phyloP scores from a whole-genome alignment of 2,329 filamentous ascomycete genomes.

The Fusarium agapanthi region DNA sequence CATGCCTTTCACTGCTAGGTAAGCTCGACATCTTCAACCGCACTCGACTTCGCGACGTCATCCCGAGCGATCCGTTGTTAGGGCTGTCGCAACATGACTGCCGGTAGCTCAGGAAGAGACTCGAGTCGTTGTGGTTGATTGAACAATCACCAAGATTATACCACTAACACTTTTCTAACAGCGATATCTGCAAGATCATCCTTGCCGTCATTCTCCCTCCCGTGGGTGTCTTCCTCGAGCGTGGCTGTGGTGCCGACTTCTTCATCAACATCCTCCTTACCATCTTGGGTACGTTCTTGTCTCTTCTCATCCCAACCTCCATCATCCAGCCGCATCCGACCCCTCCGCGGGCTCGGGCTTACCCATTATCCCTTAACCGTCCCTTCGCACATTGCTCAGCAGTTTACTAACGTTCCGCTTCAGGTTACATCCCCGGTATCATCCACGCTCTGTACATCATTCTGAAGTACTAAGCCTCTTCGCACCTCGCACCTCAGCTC shows the following conservation, averaged over 20 bases:
- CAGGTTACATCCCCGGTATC: slow-evolving; percentile 77
- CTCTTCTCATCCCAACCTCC: neutral
- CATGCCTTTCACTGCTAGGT: slow-evolving; percentile 70
- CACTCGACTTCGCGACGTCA: slow-evolving; percentile 15
- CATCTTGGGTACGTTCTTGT: slow-evolving; percentile 63
- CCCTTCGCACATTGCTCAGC: neutral
- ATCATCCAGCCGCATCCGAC: slow-evolving; percentile 43
- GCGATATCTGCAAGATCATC: slow-evolving; percentile 74
- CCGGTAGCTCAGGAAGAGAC: neutral
- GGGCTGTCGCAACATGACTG: slow-evolving; percentile 1
- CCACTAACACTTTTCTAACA: slow-evolving; percentile 32
- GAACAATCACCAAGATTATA: neutral
- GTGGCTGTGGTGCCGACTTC: slow-evolving; percentile 85
- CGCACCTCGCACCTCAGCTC: slow-evolving; percentile 18
- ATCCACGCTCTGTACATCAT: slow-evolving; percentile 96
- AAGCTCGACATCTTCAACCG: slow-evolving; percentile 42
- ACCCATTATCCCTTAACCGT: neutral
- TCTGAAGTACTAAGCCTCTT: slow-evolving; percentile 75
- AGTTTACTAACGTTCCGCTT: slow-evolving; percentile 20
- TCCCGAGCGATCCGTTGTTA: slow-evolving; percentile 33
- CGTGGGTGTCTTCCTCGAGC: slow-evolving; percentile 93
- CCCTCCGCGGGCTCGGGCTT: slow-evolving; percentile 48
- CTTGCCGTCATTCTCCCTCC: slow-evolving; percentile 90
- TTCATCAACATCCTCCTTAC: slow-evolving; percentile 94
- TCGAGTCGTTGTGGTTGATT: neutral